Evolutionary conservation across 2,329 filamentous ascomycete species (phyloP).

Genomic region (Sclerotinia borealis): DNA sequence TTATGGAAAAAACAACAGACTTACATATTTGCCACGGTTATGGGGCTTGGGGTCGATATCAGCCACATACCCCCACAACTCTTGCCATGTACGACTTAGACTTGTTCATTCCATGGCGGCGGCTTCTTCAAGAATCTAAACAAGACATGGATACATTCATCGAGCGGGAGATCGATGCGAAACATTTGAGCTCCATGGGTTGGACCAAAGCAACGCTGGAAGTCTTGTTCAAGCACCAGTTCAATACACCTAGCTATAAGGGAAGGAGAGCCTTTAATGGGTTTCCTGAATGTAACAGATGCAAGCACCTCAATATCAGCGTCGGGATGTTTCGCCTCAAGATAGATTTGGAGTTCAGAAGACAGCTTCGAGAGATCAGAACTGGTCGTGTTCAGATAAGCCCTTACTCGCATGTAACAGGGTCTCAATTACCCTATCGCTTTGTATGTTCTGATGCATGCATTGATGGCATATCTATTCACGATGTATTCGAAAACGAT

Average conservation of each 20-base stretch:
- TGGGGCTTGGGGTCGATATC: neutral
- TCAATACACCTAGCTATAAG: neutral
- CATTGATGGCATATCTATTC: neutral
- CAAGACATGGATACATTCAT: neutral
- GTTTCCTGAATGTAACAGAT: neutral
- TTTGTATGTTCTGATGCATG: neutral
- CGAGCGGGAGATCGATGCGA: neutral
- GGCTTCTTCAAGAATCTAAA: neutral
- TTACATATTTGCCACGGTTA: neutral
- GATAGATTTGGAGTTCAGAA: neutral
- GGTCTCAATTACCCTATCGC: neutral
- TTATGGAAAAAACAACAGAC: neutral
- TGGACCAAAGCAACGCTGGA: neutral
- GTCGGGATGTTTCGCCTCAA: neutral
- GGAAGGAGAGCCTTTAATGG: neutral
- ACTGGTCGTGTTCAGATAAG: neutral
- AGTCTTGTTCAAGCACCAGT: neutral
- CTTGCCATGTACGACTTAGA: constrained; percentile 2
- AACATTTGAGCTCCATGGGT: neutral
- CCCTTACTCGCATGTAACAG: neutral
- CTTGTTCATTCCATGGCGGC: neutral
- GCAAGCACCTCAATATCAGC: neutral
- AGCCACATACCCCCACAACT: neutral
- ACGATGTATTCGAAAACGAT: constrained; percentile 1
- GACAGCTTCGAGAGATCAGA: neutral